Evolutionary conservation across 768 basidiomycete genomes (phyloP), one percentile per base, ranked within the genome.

Genomic region (Auricularia cornea): DNA sequence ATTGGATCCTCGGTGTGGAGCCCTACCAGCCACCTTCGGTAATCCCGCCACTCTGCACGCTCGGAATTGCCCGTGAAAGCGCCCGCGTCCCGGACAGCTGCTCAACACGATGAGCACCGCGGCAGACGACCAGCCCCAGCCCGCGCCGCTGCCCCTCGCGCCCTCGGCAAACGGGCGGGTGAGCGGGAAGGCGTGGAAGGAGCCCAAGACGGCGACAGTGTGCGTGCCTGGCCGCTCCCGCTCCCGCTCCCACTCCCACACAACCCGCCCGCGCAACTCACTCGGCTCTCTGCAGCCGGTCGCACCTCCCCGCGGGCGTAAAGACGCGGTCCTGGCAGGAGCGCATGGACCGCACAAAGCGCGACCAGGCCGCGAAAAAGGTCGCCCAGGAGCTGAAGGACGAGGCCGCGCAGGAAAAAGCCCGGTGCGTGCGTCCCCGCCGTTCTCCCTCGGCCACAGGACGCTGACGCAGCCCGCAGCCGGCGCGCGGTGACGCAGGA

Each of bases 181-280:
- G 8, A 90, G 89, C 1, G 84, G 88, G 31, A 91, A 90, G 74
- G 69, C 79, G 64, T 91, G 89, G 89, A 87, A 86, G 71, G 64
- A 68, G 3, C 64, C 64, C 35, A 84, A 84, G 70, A 68, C 78
- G 2, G 75, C 84, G 8, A 81, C 81, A 33, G 77, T 80, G 85
- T 86, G 72, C 54, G 80, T 69, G 11, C 30, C 12, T 56, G 20
- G 20, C 44, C 5, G 44, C 65, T 66, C 52, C n/a, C n/a, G n/a
- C n/a, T n/a, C n/a, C n/a, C n/a, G n/a, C 35, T 63, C 32, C 26
- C 28, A 26, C 32, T 33, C 35, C 16, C 35, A 38, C 48, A 40
- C 41, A 57, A 51, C 63, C 35, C 63, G 40, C 31, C 33, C 44
- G 60, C 62, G 69, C 63, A 59, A 59, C 44, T 68, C 33, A 8